phyloP scores from a whole-genome alignment of 2,329 filamentous ascomycete genomes.

The Onygenales sp. region DNA sequence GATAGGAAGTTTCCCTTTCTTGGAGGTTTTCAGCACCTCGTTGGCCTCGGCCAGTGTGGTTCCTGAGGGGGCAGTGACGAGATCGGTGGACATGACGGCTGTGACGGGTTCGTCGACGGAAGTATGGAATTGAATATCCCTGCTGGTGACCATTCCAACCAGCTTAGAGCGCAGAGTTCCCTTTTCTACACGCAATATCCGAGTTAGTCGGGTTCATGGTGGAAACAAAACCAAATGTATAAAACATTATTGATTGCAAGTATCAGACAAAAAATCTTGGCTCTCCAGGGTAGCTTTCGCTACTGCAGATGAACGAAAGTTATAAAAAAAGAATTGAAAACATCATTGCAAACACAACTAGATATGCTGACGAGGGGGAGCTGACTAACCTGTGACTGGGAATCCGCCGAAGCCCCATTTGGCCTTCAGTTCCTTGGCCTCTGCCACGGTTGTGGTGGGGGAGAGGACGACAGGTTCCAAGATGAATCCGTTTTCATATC shows the following conservation, averaged over 20 bases:
- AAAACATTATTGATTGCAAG: slow-evolving; percentile 8
- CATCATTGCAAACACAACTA: slow-evolving; percentile 52
- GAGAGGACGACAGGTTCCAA: slow-evolving; percentile 87
- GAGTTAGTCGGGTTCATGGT: slow-evolving; percentile 15
- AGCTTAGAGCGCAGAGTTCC: slow-evolving; percentile 93
- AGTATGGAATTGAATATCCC: slow-evolving; percentile 94
- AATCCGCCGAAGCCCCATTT: slow-evolving; percentile 98
- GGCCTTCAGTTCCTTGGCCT: slow-evolving; percentile 87
- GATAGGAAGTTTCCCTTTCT: slow-evolving; percentile 97
- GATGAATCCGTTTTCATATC: slow-evolving; percentile 99
- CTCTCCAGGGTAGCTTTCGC: slow-evolving; percentile 80
- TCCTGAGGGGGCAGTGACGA: slow-evolving; percentile 76
- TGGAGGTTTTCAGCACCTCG: slow-evolving; percentile 82
- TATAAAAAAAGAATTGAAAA: slow-evolving; percentile 60
- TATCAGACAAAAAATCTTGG: slow-evolving; percentile 45
- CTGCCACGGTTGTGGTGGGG: slow-evolving; percentile 76
- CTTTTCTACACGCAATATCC: slow-evolving; percentile 52
- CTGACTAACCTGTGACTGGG: slow-evolving; percentile 84
- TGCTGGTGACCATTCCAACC: slow-evolving; percentile 92
- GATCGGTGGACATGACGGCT: slow-evolving; percentile 89
- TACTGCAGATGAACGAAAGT: slow-evolving; percentile 99
- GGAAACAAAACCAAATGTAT: slow-evolving; percentile 7
- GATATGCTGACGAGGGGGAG: slow-evolving; percentile 12
- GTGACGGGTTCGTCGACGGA: slow-evolving; percentile 63
- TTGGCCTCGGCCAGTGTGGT: slow-evolving; percentile 85